Base-by-base conservation (phyloP, 2,329 filamentous ascomycete genomes). In the Aureobasidium sp. region DNA sequence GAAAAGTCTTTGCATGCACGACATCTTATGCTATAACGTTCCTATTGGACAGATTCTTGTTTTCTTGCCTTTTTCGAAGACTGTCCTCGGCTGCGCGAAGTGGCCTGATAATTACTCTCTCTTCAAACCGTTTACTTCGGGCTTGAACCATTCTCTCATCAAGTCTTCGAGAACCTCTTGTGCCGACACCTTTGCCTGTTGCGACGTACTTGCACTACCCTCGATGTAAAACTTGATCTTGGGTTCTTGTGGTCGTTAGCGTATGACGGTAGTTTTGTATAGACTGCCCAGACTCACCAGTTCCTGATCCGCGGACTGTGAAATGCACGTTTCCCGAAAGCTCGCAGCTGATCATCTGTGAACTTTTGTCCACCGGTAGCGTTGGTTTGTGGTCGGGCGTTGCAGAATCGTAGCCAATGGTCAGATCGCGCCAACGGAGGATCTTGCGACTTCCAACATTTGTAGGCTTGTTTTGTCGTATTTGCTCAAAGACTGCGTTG, bases 331-430 rank as follows among this genome's bases (percentile, higher is more conserved):
- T 74, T 24, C 79, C 78, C 32, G 83, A 79, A 44, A 87, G 70
- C 75, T 84, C 84, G 63, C 77, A 79, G 2, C 84, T 87, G 67
- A 87, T 80, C 85, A 87, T 87, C 74, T 87, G 83, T 62, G 80
- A 84, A 13, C 72, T 77, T 24, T 76, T 75, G 66, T 85, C 82
- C 27, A 82, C 77, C 1, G 84, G 85, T 39, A 87, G 72, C 55
- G 77, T 74, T 1, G 84, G 84, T 36, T 74, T 75, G 48, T 80
- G 74, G 67, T 84, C 78, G 6, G 72, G 61, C 8, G 80, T 81
- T 46, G 76, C 77, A 46, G 82, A 84, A 73, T 87, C 85, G 71
- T 78, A 83, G 4, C 84, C 84, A 43, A 80, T 72, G 1, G 84
- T 87, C 66, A 87, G 74, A 70, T 87, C 85, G 64, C 84, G 77